A percentile compares a stretch with the other conserved stretches of the same genome.
These are phyloP conservation scores for Alternaria sp. DNA, from an alignment of 2,329 filamentous ascomycete species.

Conservation along the genomic window DNA sequence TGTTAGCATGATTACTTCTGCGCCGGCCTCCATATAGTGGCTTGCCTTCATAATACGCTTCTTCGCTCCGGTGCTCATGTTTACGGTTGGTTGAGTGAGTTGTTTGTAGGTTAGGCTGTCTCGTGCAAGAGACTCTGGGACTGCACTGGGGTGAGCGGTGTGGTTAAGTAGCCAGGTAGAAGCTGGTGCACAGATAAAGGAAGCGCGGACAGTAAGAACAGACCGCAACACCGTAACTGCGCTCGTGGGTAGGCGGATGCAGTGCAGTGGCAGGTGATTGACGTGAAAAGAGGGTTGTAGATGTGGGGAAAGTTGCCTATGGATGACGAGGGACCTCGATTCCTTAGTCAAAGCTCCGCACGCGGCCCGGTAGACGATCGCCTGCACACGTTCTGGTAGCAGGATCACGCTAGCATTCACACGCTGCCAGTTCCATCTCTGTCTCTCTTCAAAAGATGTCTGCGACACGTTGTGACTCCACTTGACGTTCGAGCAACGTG, in stretches of 20 bases:
- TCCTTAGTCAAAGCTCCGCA: slow-evolving; percentile 20
- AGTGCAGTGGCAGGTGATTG: slow-evolving; percentile 5
- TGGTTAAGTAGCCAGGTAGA: background rate
- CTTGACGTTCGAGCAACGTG: background rate
- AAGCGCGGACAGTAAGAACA: background rate
- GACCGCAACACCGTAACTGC: slow-evolving; percentile 1
- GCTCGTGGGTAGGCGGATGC: background rate
- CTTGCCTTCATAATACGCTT: slow-evolving; percentile 56
- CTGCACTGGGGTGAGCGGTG: slow-evolving; percentile 1
- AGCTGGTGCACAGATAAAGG: background rate
- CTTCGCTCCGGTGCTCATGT: slow-evolving; percentile 48
- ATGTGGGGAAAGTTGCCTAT: slow-evolving; percentile 20
- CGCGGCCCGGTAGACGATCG: slow-evolving; percentile 11
- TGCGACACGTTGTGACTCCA: background rate
- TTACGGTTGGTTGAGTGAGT: slow-evolving; percentile 15
- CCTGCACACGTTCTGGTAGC: slow-evolving; percentile 5
- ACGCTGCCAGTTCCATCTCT: background rate
- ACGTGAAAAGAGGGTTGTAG: slow-evolving; percentile 11
- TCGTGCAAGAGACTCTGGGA: slow-evolving; percentile 9
- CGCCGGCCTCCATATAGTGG: background rate
- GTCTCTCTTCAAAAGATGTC: background rate
- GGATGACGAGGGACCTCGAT: slow-evolving; percentile 18
- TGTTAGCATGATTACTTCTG: slow-evolving; percentile 15
- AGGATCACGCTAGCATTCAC: slow-evolving; percentile 5
- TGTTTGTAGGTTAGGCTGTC: background rate